Evolutionary conservation across 2,329 filamentous ascomycete genomes (phyloP).

Genomic region (Paracoccidioides lutzii): DNA sequence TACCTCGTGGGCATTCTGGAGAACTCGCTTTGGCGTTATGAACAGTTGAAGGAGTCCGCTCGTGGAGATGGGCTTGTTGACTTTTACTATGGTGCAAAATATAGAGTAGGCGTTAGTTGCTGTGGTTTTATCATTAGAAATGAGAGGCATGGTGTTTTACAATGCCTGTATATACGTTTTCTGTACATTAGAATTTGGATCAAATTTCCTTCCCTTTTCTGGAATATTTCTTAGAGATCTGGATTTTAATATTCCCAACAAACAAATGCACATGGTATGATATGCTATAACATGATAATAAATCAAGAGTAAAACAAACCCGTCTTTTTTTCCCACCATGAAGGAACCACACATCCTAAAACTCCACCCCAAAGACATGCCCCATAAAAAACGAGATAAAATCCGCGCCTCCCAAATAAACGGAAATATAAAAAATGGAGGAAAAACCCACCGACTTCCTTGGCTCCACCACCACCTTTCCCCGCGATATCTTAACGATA

Average conservation of each 20-base stretch:
- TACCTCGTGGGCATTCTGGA: background rate
- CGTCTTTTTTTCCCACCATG: background rate
- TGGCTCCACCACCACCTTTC: constrained; percentile 12
- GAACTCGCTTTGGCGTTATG: background rate
- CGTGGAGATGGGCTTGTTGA: background rate
- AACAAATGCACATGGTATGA: background rate
- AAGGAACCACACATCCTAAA: background rate
- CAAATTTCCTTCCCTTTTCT: background rate
- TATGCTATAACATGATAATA: background rate
- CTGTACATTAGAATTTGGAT: background rate
- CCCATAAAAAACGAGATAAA: background rate
- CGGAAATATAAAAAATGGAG: constrained; percentile 4
- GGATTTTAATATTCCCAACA: too few relatives aligned
- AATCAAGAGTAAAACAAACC: background rate
- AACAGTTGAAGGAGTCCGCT: background rate
- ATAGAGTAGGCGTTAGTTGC: background rate
- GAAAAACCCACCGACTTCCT: background rate
- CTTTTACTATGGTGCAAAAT: background rate
- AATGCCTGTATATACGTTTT: background rate
- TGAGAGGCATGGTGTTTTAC: background rate
- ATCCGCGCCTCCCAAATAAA: background rate
- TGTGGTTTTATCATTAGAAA: background rate
- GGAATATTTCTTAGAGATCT: too few relatives aligned
- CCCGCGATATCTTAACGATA: constrained; percentile 48
- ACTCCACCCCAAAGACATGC: background rate